Evolutionary conservation across 768 basidiomycete genomes (phyloP).

Genomic region (Pholiota conissans): DNA sequence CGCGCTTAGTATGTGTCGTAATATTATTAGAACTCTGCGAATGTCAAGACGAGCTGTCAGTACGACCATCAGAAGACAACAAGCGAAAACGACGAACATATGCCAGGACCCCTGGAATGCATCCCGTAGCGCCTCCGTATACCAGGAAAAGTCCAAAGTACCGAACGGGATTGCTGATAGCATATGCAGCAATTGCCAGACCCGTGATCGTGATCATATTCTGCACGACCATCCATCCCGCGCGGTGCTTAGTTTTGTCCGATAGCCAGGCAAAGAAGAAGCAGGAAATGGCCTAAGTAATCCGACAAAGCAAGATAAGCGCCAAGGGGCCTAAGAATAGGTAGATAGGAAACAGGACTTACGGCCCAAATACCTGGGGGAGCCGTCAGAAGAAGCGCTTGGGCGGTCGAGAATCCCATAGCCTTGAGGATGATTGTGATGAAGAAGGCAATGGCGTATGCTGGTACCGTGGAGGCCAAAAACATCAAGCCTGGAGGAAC

Average conservation of each 20-base stretch:
- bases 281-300: constrained; percentile 33
- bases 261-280: constrained; percentile 38
- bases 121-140: constrained; percentile 33
- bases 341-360: constrained; percentile 12
- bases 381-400: constrained; percentile 18
- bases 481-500: constrained; percentile 33
- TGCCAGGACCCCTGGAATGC: constrained; percentile 36
- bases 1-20: constrained; percentile 36
- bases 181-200: constrained; percentile 31
- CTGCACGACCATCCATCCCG: constrained; percentile 32
- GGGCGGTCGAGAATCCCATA: constrained; percentile 17
- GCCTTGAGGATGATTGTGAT: constrained; percentile 18
- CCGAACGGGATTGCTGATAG: constrained; percentile 26
- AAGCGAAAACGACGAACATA: constrained; percentile 28
- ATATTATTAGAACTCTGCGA: constrained; percentile 36
- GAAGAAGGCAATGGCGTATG: constrained; percentile 21
- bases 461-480: constrained; percentile 24
- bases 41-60: neutral
- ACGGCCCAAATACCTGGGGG: constrained; percentile 19
- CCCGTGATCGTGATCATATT: constrained; percentile 33
- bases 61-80: neutral
- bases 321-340: neutral
- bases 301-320: neutral
- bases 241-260: constrained; percentile 34
- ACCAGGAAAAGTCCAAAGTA: constrained; percentile 36